These are phyloP conservation scores for Isatis lusitanica DNA, from an alignment of 441 rosid species.

Conservation along the genomic window DNA sequence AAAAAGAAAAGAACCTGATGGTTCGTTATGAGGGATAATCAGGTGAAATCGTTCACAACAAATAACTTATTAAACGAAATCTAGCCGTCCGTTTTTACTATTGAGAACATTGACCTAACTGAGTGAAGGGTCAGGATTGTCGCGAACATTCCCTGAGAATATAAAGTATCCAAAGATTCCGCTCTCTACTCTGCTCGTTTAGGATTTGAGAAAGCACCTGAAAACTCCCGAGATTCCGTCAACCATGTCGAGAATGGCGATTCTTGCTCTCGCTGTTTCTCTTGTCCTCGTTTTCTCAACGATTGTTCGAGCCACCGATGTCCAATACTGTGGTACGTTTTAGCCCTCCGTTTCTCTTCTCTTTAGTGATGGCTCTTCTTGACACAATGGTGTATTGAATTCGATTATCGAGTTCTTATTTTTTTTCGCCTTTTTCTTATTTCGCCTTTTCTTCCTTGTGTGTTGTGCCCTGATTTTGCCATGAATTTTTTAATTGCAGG, in stretches of 20 bases:
- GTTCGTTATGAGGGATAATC: not conserved
- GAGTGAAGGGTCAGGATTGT: conserved; percentile 23
- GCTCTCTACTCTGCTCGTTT: conserved; percentile 1
- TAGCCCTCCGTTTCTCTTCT: not conserved
- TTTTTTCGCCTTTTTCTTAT: not conserved
- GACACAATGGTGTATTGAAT: not conserved
- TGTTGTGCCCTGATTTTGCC: not conserved
- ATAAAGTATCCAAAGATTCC: conserved; percentile 21
- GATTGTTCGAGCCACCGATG: conserved; percentile 46
- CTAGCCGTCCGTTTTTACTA: conserved; percentile 21
- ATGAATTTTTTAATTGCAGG: conserved; percentile 42
- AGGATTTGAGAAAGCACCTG: no score
- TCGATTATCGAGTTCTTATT: not conserved
- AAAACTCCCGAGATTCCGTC: not conserved
- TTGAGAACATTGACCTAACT: conserved; percentile 23
- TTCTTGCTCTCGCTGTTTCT: conserved; percentile 34
- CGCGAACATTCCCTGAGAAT: not conserved
- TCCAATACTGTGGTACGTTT: conserved; percentile 56
- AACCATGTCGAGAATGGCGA: conserved; percentile 32
- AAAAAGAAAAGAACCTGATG: no score
- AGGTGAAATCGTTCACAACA: not conserved
- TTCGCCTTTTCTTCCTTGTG: no score
- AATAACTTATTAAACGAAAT: not conserved
- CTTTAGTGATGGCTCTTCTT: not conserved
- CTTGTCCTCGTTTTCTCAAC: conserved; percentile 41